phyloP scores from a whole-genome alignment of 75 land plant species.

The Gnetum montanum region DNA sequence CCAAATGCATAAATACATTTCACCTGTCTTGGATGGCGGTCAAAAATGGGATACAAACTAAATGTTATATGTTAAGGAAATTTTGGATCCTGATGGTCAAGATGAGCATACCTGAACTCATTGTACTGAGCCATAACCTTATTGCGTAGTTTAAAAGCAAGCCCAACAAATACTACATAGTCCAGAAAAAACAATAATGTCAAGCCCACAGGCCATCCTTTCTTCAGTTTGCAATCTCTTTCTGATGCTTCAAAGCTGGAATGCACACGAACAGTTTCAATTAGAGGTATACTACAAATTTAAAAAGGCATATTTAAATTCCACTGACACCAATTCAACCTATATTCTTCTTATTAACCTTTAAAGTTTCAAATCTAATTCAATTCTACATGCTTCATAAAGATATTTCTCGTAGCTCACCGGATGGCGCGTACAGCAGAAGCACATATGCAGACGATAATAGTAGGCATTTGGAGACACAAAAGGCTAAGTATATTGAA shows the following conservation, averaged over 20 bases:
- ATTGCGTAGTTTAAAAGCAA: constrained; percentile 22
- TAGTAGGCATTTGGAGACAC: constrained; percentile 9
- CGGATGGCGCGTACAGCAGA: not conserved
- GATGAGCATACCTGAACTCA: constrained; percentile 22
- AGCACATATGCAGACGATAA: constrained; percentile 10
- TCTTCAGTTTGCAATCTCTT: constrained; percentile 15
- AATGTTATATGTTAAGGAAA: not conserved
- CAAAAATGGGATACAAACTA: too few species aligned
- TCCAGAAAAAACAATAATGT: constrained; percentile 12
- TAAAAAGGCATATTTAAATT: too few species aligned
- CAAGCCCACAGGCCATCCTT: constrained; percentile 4
- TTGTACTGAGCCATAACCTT: constrained; percentile 19
- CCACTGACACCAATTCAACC: too few species aligned
- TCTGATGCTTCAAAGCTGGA: not conserved
- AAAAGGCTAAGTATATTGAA: not conserved
- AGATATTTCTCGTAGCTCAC: constrained; percentile 3
- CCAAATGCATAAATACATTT: too few species aligned
- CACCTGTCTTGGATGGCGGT: too few species aligned
- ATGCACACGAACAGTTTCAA: not conserved
- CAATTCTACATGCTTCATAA: not conserved
- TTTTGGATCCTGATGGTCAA: not conserved
- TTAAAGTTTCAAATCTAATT: constrained; percentile 1
- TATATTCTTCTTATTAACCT: too few species aligned
- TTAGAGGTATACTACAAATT: too few species aligned
- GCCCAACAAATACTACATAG: constrained; percentile 13